Evolutionary conservation across 1,139 yeast genomes (phyloP).

Genomic region (Blastobotrys illinoisensis): DNA sequence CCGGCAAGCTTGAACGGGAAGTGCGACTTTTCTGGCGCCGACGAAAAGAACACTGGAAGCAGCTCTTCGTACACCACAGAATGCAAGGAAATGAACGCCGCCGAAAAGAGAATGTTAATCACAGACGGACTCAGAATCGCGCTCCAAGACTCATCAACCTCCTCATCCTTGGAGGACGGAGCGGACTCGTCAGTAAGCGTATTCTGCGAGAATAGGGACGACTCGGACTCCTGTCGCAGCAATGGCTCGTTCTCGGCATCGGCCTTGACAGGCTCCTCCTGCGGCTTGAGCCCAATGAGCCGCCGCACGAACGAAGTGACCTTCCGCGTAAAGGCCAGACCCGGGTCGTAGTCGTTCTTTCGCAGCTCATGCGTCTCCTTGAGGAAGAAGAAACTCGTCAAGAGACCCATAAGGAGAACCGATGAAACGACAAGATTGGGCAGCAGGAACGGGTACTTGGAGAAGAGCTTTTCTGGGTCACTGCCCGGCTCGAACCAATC

Average conservation of each 20-base stretch:
- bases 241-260: slow-evolving; percentile 9
- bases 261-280: neutral
- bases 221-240: slow-evolving; percentile 1
- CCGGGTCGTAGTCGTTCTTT: slow-evolving; percentile 43
- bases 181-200: slow-evolving; percentile 4
- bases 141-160: slow-evolving; percentile 36
- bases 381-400: slow-evolving; percentile 47
- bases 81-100: slow-evolving; percentile 41
- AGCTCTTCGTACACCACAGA: slow-evolving; percentile 53
- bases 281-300: neutral
- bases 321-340: slow-evolving; percentile 38
- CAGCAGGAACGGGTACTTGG: slow-evolving; percentile 51
- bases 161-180: slow-evolving; percentile 2
- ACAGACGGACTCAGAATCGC: slow-evolving; percentile 21
- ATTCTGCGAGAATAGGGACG: slow-evolving; percentile 3
- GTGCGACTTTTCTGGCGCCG: slow-evolving; percentile 39
- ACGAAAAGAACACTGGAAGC: slow-evolving; percentile 54
- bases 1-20: slow-evolving; percentile 48
- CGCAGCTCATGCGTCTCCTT: slow-evolving; percentile 54
- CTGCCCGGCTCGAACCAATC: slow-evolving; percentile 25
- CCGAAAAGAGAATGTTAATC: slow-evolving; percentile 13
- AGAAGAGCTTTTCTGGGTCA: slow-evolving; percentile 29
- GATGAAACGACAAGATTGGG: slow-evolving; percentile 52
- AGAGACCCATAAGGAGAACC: slow-evolving; percentile 32
- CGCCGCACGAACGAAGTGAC: neutral